Evolutionary conservation across 768 basidiomycete species (phyloP).

Genomic region (Lanmaoa rubissima): DNA sequence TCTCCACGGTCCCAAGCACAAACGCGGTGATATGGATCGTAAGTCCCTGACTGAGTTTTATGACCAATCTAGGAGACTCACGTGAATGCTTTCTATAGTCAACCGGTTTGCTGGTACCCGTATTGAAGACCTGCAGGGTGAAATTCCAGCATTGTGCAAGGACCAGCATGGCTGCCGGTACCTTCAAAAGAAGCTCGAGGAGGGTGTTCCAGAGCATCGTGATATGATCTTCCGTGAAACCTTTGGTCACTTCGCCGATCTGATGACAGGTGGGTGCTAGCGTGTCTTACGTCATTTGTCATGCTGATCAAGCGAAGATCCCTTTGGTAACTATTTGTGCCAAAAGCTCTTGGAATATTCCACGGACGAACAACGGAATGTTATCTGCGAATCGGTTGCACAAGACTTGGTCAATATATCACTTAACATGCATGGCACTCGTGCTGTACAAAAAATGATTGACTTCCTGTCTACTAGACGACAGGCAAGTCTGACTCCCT

Average conservation of each 20-base stretch:
- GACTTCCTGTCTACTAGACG: slow-evolving; percentile 95
- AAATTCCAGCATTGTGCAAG: slow-evolving; percentile 93
- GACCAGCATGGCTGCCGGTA: slow-evolving; percentile 99
- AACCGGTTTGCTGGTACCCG: slow-evolving; percentile 97
- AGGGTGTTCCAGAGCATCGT: slow-evolving; percentile 90
- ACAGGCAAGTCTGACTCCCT: slow-evolving; percentile 61
- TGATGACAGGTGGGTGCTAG: slow-evolving; percentile 82
- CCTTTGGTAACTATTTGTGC: slow-evolving; percentile 98
- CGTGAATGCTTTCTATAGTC: slow-evolving; percentile 44
- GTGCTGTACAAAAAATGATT: slow-evolving; percentile 99
- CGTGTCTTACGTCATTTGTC: not conserved
- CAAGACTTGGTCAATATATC: slow-evolving; percentile 98
- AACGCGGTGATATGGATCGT: slow-evolving; percentile 89
- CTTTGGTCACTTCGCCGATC: slow-evolving; percentile 93
- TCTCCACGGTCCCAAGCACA: slow-evolving; percentile 90
- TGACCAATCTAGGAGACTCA: not conserved
- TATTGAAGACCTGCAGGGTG: slow-evolving; percentile 92
- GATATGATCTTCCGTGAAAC: slow-evolving; percentile 99
- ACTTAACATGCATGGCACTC: slow-evolving; percentile 99
- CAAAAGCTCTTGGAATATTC: slow-evolving; percentile 97
- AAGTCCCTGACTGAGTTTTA: slow-evolving; percentile 47
- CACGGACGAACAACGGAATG: slow-evolving; percentile 94
- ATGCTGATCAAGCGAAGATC: slow-evolving; percentile 52
- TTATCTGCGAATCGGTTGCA: slow-evolving; percentile 96
- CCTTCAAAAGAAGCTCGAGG: slow-evolving; percentile 98